Evolutionary conservation across 345 rosid genomes (phyloP), one percentile per base, ranked within the genome.

Genomic region (Raphanus sativus): DNA sequence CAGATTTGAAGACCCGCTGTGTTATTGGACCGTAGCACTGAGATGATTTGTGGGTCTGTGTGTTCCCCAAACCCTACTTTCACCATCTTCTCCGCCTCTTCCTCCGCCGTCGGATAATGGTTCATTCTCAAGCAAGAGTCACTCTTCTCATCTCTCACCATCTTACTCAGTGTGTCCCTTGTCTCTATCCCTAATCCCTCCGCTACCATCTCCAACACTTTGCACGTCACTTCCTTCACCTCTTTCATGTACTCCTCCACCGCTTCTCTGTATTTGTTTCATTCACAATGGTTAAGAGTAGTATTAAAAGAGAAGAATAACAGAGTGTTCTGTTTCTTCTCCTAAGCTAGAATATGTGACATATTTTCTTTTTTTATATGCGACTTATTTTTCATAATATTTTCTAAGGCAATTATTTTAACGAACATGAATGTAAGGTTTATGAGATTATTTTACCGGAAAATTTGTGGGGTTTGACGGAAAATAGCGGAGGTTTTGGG

Each of bases 1-100:
- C 89, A 87, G 73, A 94, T 89, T 80, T 94, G 92, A 71, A 94
- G 93, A 52, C 98, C 98, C 4, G 89, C 81, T 0, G 89, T 92
- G 83, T 89, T 89, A 86, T 94, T 94, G 42, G 98, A 94, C 80
- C 91, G 81, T 29, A 94, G 71, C 50, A 90, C 81, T 58, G 98
- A 92, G 32, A 94, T 83, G 82, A 94, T 92, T 69, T 94, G 98
- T 58, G 97, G 98, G 86, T 94, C 98, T 60, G 97, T 88, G 75
- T 94, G 97, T 76, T 90, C 98, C 15, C 98, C 98, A 52, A 94
- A 87, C 48, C 98, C 98, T 33, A 89, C 76, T 34, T 74, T 65
- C 48, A 75, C 81, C 62, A 55, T 52, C 48, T 73, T 75, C 28
- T 69, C 73, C 58, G 52, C 77, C 83, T 75, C 75, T 33, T 81